Conservation (phyloP, 345 rosid genomes). For the Pistacia atlantica region DNA sequence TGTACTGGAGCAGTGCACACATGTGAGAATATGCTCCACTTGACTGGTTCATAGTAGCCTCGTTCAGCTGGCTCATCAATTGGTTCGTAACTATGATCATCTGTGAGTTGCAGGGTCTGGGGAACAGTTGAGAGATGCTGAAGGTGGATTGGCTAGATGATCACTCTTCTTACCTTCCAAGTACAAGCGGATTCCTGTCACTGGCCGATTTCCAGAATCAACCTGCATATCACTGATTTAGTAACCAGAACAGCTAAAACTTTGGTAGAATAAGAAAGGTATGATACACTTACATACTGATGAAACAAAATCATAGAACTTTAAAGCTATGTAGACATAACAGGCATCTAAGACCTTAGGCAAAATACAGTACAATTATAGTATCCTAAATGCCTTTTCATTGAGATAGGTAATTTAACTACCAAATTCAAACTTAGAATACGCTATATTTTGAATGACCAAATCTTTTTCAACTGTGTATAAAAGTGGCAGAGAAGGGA, state of each 20-base stretch:
- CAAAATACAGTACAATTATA: background rate
- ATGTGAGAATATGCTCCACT: conserved; percentile 93
- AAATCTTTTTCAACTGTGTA: background rate
- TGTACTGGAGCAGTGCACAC: conserved; percentile 89
- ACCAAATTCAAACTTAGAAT: background rate
- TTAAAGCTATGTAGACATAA: background rate
- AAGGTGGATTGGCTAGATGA: conserved; percentile 86
- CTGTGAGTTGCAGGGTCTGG: conserved; percentile 52
- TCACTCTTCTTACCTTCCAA: conserved; percentile 90
- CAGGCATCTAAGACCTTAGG: background rate
- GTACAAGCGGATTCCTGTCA: conserved; percentile 85
- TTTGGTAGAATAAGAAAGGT: conserved; percentile 10
- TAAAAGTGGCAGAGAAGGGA: background rate
- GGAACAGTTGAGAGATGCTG: conserved; percentile 86
- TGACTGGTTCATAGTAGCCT: conserved; percentile 83
- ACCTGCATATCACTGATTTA: conserved; percentile 45
- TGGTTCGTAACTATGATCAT: conserved; percentile 57
- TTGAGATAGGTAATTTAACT: background rate
- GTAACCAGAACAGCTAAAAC: conserved; percentile 9
- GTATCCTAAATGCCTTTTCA: background rate
- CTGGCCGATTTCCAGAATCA: conserved; percentile 78
- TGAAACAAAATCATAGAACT: background rate
- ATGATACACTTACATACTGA: background rate
- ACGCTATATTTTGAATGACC: background rate
- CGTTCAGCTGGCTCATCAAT: conserved; percentile 46